A percentile compares a stretch with the other conserved stretches of the same genome.
Conservation (phyloP, 495 filamentous ascomycete species). For the Xylaria grammica region DNA sequence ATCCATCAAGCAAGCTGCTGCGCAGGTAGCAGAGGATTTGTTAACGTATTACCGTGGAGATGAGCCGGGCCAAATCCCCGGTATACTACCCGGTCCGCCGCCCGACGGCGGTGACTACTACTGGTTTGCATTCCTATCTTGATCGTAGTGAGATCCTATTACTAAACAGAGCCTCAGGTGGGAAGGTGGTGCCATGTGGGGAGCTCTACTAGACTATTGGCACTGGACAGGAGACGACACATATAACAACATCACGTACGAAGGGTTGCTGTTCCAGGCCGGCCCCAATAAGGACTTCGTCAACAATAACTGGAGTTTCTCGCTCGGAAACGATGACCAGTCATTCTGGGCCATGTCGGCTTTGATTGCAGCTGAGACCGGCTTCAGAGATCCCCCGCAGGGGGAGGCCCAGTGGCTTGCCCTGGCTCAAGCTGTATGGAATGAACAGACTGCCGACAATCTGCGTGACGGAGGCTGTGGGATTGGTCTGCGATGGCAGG, state of each 20-base stretch:
- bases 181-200: conserved; percentile 78
- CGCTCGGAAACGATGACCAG: conserved; percentile 86
- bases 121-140: conserved; percentile 37
- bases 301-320: conserved; percentile 72
- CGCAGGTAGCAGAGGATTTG: conserved; percentile 64
- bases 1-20: conserved; percentile 62
- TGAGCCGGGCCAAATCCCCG: conserved; percentile 63
- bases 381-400: conserved; percentile 65
- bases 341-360: conserved; percentile 76
- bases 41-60: conserved; percentile 70
- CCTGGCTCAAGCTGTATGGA: conserved; percentile 80
- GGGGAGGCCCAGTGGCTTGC: conserved; percentile 71
- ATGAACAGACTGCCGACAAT: conserved; percentile 61
- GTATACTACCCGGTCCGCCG: conserved; percentile 64
- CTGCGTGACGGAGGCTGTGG: conserved; percentile 69
- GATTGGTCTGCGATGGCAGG: conserved; percentile 87
- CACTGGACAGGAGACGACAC: conserved; percentile 71
- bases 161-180: conserved; percentile 45
- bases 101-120: conserved; percentile 57
- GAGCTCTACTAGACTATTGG: conserved; percentile 79
- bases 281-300: conserved; percentile 71
- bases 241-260: conserved; percentile 66
- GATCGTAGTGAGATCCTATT: background rate
- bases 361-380: conserved; percentile 75
- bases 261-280: conserved; percentile 72